Base-by-base conservation (phyloP, 345 rosid genomes). In the Ricinus communis region DNA sequence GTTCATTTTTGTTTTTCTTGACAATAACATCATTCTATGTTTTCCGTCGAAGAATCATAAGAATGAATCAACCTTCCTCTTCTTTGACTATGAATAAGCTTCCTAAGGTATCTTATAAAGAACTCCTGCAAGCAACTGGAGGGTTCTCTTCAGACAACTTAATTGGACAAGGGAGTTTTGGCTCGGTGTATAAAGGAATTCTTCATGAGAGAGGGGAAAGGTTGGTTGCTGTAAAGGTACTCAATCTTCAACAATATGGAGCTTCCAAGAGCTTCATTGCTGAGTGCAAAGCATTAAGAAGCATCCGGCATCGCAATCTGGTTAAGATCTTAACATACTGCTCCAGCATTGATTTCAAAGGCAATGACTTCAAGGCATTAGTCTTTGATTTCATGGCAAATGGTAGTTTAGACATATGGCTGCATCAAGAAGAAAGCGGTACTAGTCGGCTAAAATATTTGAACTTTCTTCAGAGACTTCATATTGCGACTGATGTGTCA, bases 261-360 rank as follows among this genome's bases (percentile, higher is more conserved):
- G 69, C 58, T 49, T 30, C 45, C 28, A 66, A 66, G 33, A 66
- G 58, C n/a, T 66, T 50, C 12, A 28, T 50, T 22, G 69, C 69
- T 1, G 69, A 66, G 45, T 66, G 61, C 15, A 19, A 38, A 24
- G 50, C 31, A 18, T 56, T 49, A 1, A 16, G 21, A 8, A 49
- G 16, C 53, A 49, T 49, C 6, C 1, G 53, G 53, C 53, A 49
- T 7, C 53, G 53, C 6, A 49, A 49, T 49, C 53, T 49, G 3
- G 53, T 49, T 5, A 49, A 49, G 53, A 49, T 49, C 22, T 15
- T 49, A n/a, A 15, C 53, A 49, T 49, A 15, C 19, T 49, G 53
- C 22, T 49, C 22, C 5, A 49, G 53, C 53, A 2, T 49, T 1
- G 21, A 49, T 49, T 49, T 49, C n/a, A 49, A 18, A 49, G 53